Base-by-base conservation (phyloP, 768 basidiomycete genomes). In the Rubroboletus satanas region DNA sequence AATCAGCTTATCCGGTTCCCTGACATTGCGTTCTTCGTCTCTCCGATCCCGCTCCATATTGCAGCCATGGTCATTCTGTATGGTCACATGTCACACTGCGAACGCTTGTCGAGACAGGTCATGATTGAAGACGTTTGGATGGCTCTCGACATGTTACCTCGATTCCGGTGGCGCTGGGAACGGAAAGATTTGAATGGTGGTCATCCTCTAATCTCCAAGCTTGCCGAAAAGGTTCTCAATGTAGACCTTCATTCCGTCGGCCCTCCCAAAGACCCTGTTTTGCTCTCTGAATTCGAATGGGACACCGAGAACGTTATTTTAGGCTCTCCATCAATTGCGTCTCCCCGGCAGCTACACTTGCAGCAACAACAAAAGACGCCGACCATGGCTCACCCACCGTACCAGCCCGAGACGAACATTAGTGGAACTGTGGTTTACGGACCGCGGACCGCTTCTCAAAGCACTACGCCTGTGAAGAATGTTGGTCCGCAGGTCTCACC, bases 111-210 rank as follows among this genome's bases (percentile, higher is more conserved):
- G 2, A 78, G 77, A 38, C 75, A 83, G 52, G 80, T 82, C 37
- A 89, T 87, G 37, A 74, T 89, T 29, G 87, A 92, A 70, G 91
- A 93, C 63, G 80, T 93, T 36, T 89, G 87, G 84, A 82, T 90
- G 68, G 91, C 91, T 29, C 83, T 93, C 21, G 87, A 92, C 68
- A 88, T 92, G 83, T 81, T 93, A 11, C 91, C 91, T 3, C 85
- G 85, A 32, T 88, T 93, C 80, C 84, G 91, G 48, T 93, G 91
- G 91, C 84, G 91, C 58, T 93, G 91, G 91, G 89, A 91, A 65
- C 82, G 91, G 49, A 90, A 87, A 67, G 90, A 93, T 65, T 71
- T 82, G 51, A 84, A 84, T 42, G 88, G 88, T 42, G 85, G 84
- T 2, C 89, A 91, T 62, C 90, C 91, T n/a, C 81, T 92, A 49